Evolutionary conservation across 1,284 basidiomycete species (phyloP).

Genomic region (Pseudomicrostroma phylloplanum): DNA sequence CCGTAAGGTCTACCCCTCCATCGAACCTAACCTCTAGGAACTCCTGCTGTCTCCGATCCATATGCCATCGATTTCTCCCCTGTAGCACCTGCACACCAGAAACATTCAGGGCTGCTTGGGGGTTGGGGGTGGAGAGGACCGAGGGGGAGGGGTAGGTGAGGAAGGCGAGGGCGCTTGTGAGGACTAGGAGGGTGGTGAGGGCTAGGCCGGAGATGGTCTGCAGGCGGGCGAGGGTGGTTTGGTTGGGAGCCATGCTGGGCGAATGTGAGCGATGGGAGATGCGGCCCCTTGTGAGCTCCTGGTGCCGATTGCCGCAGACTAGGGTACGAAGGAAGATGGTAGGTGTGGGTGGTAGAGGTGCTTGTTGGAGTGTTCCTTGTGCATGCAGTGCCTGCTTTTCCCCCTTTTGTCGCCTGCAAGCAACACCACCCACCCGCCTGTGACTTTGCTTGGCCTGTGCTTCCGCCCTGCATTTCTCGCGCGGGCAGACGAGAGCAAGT

Average conservation of each 20-base stretch:
- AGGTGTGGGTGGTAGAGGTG: too few relatives aligned
- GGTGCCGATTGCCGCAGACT: too few relatives aligned
- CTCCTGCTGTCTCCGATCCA: slow-evolving; percentile 37
- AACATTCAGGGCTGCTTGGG: neutral
- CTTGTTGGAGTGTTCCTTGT: too few relatives aligned
- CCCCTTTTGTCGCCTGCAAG: too few relatives aligned
- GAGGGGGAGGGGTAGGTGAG: slow-evolving; percentile 17
- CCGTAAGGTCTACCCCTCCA: slow-evolving; percentile 60
- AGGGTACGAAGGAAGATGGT: too few relatives aligned
- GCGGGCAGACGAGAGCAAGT: too few relatives aligned
- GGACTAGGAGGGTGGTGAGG: slow-evolving; percentile 58
- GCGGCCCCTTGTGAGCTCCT: neutral
- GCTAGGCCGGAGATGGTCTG: slow-evolving; percentile 64
- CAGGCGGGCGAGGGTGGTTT: slow-evolving; percentile 60
- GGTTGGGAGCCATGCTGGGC: slow-evolving; percentile 11
- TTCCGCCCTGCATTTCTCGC: too few relatives aligned
- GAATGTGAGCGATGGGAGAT: neutral
- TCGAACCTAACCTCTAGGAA: slow-evolving; percentile 31
- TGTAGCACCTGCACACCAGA: slow-evolving; percentile 14
- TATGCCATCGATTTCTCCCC: slow-evolving; percentile 28
- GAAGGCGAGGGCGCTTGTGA: slow-evolving; percentile 52
- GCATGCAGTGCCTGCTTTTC: too few relatives aligned
- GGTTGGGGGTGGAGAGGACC: neutral
- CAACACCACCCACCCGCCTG: too few relatives aligned
- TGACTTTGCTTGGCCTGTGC: too few relatives aligned